phyloP scores from a whole-genome alignment of 2,329 filamentous ascomycete species.

The Cladophialophora chaetospira region DNA sequence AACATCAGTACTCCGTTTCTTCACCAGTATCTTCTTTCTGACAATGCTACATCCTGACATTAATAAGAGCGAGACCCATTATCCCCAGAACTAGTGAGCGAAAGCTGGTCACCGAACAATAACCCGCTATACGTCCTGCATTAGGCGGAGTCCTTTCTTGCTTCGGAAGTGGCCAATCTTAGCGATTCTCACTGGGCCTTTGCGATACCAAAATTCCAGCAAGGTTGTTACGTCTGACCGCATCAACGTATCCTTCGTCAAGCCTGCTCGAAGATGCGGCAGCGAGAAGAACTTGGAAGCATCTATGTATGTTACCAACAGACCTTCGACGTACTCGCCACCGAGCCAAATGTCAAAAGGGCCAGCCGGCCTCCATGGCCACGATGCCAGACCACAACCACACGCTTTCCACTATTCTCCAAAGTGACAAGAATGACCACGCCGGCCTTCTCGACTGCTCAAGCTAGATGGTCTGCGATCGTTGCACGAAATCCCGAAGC shows the following conservation, averaged over 20 bases:
- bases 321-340: background rate
- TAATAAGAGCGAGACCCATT: background rate
- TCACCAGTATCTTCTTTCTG: background rate
- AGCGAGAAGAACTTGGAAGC: background rate
- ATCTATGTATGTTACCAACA: background rate
- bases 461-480: conserved; percentile 47
- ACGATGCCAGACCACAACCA: background rate
- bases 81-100: background rate
- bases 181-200: background rate
- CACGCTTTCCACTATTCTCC: too few species aligned
- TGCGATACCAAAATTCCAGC: too few species aligned
- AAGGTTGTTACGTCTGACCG: background rate
- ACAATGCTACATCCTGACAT: too few species aligned
- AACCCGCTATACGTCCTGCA: background rate
- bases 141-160: background rate
- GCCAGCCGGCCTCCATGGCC: background rate
- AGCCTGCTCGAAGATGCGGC: background rate
- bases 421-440: background rate
- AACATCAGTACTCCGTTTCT: background rate
- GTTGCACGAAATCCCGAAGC: conserved; percentile 47
- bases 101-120: too few species aligned
- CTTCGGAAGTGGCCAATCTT: background rate
- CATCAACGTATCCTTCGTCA: background rate
- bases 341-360: background rate
- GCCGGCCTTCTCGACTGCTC: background rate